A percentile compares a stretch with the other conserved stretches of the same genome.
Conservation (phyloP, 1,139 yeast genomes). For the Pichia sp. region DNA sequence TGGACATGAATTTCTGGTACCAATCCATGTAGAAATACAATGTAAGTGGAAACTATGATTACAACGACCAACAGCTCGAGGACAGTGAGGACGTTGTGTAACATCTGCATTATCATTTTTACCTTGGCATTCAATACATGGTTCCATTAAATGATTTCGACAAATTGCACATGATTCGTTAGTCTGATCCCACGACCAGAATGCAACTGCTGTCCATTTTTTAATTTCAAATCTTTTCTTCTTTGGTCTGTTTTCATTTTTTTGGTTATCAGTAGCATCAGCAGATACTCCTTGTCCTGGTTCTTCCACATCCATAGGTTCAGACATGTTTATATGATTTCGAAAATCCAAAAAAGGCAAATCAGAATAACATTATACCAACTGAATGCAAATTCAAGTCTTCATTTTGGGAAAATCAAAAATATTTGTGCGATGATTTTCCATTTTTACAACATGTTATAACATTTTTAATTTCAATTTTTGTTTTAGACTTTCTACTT, state of each 20-base stretch:
- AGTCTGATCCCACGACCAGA: conserved; percentile 94
- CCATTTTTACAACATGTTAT: too few relatives aligned
- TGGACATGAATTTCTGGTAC: conserved; percentile 96
- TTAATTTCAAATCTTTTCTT: conserved; percentile 63
- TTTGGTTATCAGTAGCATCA: conserved; percentile 11
- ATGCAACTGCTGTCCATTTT: conserved; percentile 98
- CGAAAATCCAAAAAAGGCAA: too few relatives aligned
- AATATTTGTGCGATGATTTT: background rate
- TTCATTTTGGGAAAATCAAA: too few relatives aligned
- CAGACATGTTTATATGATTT: conserved; percentile 12
- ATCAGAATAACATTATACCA: background rate
- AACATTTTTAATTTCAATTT: too few relatives aligned
- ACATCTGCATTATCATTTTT: conserved; percentile 28
- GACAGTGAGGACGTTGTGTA: conserved; percentile 66
- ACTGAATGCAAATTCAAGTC: background rate
- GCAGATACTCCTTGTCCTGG: too few relatives aligned
- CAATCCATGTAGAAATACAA: conserved; percentile 93
- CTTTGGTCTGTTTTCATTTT: conserved; percentile 18
- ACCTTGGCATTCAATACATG: conserved; percentile 79
- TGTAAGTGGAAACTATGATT: conserved; percentile 93
- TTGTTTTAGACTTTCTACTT: too few relatives aligned
- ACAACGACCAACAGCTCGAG: conserved; percentile 96
- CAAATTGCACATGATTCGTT: conserved; percentile 98
- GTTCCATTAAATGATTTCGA: conserved; percentile 97
- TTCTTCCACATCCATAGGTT: conserved; percentile 17